Evolutionary conservation across 805 yeast genomes (phyloP).

Genomic region (Spathaspora arborariae): DNA sequence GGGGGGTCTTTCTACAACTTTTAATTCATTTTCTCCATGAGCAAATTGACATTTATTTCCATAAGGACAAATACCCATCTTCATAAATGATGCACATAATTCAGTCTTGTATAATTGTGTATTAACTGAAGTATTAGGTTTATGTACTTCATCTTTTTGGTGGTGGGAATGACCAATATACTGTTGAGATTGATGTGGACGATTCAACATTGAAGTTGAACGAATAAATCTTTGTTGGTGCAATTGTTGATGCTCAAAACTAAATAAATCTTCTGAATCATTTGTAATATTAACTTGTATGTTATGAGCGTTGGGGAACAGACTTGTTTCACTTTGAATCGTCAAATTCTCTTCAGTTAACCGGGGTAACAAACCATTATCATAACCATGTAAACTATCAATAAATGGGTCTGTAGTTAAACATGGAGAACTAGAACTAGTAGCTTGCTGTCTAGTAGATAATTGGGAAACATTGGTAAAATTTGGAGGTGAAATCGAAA

Average conservation of each 20-base stretch:
- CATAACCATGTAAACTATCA: not conserved
- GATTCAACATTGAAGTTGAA: not conserved
- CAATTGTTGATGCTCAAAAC: constrained; percentile 10
- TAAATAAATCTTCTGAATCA: constrained; percentile 11
- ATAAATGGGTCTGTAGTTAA: not conserved
- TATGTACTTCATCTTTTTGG: not conserved
- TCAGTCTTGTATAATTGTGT: constrained; percentile 86
- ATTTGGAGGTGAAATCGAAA: constrained; percentile 2
- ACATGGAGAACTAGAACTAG: not conserved
- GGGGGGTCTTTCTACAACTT: constrained; percentile 64
- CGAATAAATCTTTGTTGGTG: constrained; percentile 8
- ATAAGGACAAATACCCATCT: constrained; percentile 72
- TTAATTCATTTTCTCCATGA: constrained; percentile 78
- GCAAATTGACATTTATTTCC: constrained; percentile 94
- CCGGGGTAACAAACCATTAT: constrained; percentile 13
- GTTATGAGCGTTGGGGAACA: not conserved
- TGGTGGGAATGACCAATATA: not conserved
- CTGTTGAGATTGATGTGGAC: not conserved
- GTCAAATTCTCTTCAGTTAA: constrained; percentile 29
- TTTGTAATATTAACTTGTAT: not conserved
- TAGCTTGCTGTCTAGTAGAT: not conserved
- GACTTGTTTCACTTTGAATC: not conserved
- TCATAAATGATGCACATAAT: constrained; percentile 74
- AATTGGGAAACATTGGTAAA: not conserved
- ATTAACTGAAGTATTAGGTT: constrained; percentile 30